phyloP scores from a whole-genome alignment of 1,139 yeast genomes.

The Protomyces macrosporus region DNA sequence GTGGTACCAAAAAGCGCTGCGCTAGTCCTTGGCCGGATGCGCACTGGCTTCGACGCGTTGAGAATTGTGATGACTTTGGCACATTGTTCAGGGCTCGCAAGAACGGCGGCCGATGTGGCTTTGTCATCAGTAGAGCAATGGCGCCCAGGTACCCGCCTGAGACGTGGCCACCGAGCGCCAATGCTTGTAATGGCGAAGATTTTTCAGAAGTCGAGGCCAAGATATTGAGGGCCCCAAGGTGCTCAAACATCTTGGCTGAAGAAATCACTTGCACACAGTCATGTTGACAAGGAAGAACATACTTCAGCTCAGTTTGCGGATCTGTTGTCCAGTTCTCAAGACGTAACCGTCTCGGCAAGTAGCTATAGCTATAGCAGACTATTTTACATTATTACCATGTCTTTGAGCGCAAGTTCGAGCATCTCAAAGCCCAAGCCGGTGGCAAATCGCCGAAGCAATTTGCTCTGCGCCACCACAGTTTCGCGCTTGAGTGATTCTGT shows the following conservation, averaged over 20 bases:
- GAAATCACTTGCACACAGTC: too few relatives aligned
- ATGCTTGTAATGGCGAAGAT: not conserved
- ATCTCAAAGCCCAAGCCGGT: not conserved
- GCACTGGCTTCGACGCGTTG: not conserved
- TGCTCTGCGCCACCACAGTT: not conserved
- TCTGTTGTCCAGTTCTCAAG: too few relatives aligned
- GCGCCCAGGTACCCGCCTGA: not conserved
- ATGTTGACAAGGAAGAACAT: too few relatives aligned
- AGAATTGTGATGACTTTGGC: not conserved
- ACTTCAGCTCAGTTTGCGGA: too few relatives aligned
- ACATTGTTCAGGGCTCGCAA: not conserved
- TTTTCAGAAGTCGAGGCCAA: too few relatives aligned
- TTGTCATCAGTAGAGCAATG: not conserved
- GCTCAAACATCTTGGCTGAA: too few relatives aligned
- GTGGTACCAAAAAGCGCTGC: too few relatives aligned
- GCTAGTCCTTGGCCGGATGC: too few relatives aligned
- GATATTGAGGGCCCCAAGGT: too few relatives aligned
- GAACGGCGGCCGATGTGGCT: not conserved
- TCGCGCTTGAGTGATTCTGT: conserved; percentile 47
- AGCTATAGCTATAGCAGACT: too few relatives aligned
- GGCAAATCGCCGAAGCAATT: not conserved
- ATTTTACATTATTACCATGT: not conserved
- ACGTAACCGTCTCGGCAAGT: too few relatives aligned
- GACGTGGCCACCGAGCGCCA: not conserved
- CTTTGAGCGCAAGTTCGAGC: not conserved